These are phyloP conservation scores for Fonsecaea nubica DNA, from an alignment of 2,329 filamentous ascomycete genomes.

Conservation along the genomic window DNA sequence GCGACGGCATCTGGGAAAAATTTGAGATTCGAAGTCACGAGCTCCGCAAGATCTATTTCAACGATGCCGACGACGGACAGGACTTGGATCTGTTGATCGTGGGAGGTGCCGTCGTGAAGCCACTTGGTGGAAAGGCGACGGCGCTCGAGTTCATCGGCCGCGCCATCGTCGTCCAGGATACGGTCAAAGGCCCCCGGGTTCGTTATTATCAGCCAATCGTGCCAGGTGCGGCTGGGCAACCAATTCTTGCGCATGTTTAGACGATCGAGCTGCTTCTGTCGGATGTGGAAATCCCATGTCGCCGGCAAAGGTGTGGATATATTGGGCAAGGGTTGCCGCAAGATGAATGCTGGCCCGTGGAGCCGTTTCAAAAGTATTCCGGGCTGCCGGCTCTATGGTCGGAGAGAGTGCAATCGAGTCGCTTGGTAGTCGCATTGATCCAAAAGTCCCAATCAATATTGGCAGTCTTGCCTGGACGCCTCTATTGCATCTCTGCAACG, in stretches of 20 bases:
- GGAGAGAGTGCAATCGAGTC: neutral
- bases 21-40: slow-evolving; percentile 1
- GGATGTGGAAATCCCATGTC: neutral
- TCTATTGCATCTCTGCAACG: neutral
- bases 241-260: neutral
- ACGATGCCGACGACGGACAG: neutral
- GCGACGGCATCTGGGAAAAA: neutral
- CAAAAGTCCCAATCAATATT: neutral
- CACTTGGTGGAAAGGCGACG: neutral
- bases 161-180: neutral
- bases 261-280: neutral
- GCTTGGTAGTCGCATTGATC: neutral
- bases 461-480: neutral
- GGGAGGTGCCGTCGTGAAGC: neutral
- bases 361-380: neutral
- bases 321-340: neutral
- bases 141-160: neutral
- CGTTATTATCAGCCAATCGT: neutral
- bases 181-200: neutral
- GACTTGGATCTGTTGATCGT: slow-evolving; percentile 10
- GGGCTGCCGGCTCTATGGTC: neutral
- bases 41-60: slow-evolving; percentile 8
- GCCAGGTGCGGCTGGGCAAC: neutral
- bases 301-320: neutral
- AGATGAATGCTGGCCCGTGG: neutral